Conservation (phyloP, 306 rosid genomes). For the Fragaria ananassa region DNA sequence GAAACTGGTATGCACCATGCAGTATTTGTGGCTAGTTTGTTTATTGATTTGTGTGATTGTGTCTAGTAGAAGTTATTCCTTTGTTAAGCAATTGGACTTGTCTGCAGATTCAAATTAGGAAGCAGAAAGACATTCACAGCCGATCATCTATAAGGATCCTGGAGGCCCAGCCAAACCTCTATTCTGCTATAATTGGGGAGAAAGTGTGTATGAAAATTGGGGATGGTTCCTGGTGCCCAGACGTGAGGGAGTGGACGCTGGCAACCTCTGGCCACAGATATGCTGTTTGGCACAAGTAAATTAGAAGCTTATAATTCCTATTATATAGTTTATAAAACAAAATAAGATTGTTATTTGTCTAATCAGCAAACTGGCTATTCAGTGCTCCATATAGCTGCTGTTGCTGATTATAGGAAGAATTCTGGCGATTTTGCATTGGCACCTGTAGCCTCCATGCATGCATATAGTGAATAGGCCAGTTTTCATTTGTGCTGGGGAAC, state of each 20-base stretch:
- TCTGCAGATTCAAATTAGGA: constrained; percentile 68
- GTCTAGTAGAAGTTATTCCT: not conserved
- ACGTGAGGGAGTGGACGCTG: constrained; percentile 71
- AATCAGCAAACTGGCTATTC: not conserved
- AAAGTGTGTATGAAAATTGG: constrained; percentile 88
- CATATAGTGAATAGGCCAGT: not conserved
- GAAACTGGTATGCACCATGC: constrained; percentile 61
- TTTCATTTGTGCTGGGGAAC: not conserved
- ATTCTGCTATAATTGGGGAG: constrained; percentile 79
- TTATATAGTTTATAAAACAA: not conserved
- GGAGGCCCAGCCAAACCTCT: constrained; percentile 75
- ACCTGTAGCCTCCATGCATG: not conserved
- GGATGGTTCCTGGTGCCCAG: constrained; percentile 79
- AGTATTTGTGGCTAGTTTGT: not conserved
- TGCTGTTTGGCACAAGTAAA: constrained; percentile 77
- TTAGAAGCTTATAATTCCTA: not conserved
- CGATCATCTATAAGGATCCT: constrained; percentile 63
- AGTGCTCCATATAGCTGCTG: not conserved
- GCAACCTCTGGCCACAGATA: constrained; percentile 70
- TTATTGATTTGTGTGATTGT: not conserved
- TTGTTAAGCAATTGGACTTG: constrained; percentile 15
- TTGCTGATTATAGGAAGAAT: not conserved
- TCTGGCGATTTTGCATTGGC: not conserved
- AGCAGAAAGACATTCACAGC: constrained; percentile 72
- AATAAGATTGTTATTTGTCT: not conserved